phyloP scores from a whole-genome alignment of 805 yeast genomes.

The Starmerella cellae region DNA sequence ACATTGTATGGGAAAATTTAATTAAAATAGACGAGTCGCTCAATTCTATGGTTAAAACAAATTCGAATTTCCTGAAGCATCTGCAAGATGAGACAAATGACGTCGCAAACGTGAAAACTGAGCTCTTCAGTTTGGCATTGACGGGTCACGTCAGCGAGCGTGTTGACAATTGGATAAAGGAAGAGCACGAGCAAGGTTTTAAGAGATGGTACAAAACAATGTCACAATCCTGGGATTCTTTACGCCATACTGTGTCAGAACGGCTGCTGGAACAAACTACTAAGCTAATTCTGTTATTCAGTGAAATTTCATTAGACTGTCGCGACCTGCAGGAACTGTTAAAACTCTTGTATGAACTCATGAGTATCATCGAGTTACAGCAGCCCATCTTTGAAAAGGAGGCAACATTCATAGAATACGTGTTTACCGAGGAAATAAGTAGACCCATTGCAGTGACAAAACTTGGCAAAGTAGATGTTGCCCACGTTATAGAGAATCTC shows the following conservation, averaged over 20 bases:
- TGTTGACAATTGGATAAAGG: constrained; percentile 14
- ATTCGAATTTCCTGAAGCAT: neutral
- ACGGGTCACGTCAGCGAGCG: neutral
- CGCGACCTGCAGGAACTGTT: neutral
- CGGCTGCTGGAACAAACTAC: constrained; percentile 1
- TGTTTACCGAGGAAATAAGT: constrained; percentile 15
- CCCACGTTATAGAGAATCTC: neutral
- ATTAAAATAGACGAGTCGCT: neutral
- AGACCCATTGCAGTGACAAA: constrained; percentile 16
- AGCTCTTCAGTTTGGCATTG: neutral
- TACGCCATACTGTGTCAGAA: constrained; percentile 1
- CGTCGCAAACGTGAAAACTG: neutral
- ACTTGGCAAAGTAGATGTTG: neutral
- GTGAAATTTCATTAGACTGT: constrained; percentile 1
- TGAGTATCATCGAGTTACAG: neutral
- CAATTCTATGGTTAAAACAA: neutral
- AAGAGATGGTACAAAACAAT: constrained; percentile 18
- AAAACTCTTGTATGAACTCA: neutral
- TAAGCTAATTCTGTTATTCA: constrained; percentile 5
- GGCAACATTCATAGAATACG: constrained; percentile 16
- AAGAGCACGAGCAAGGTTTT: constrained; percentile 22
- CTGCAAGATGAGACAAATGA: neutral
- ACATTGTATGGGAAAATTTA: neutral
- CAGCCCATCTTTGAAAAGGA: constrained; percentile 8
- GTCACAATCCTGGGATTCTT: constrained; percentile 5